phyloP scores from a whole-genome alignment of 2,329 filamentous ascomycete species.

The Xylaria sp. region DNA sequence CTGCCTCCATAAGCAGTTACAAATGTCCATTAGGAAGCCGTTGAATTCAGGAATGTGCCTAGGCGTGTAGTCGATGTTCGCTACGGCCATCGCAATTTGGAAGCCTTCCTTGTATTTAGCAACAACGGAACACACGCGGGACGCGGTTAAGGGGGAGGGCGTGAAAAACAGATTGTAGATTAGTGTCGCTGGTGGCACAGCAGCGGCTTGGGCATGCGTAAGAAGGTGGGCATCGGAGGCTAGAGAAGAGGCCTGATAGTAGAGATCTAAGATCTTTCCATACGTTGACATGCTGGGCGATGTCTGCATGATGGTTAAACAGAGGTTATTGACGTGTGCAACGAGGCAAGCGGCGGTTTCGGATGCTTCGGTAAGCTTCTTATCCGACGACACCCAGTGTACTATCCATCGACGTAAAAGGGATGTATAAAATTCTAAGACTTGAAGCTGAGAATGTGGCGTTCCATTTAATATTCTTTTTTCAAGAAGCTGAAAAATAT shows the following conservation, averaged over 20 bases:
- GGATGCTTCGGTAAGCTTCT: conserved; percentile 52
- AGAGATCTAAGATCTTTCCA: conserved; percentile 75
- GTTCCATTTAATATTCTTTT: conserved; percentile 61
- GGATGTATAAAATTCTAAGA: conserved; percentile 75
- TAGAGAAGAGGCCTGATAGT: conserved; percentile 68
- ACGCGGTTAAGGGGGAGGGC: conserved; percentile 70
- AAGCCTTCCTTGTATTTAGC: conserved; percentile 80
- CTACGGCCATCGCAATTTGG: conserved; percentile 60
- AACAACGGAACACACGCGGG: conserved; percentile 76
- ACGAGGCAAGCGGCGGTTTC: conserved; percentile 56
- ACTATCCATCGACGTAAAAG: conserved; percentile 72
- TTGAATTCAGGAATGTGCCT: conserved; percentile 78
- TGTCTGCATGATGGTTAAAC: conserved; percentile 69
- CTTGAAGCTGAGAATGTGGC: conserved; percentile 63
- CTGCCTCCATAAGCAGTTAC: conserved; percentile 83
- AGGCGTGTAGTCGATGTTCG: conserved; percentile 60
- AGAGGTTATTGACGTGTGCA: conserved; percentile 64
- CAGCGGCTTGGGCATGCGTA: conserved; percentile 67
- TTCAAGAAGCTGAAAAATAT: conserved; percentile 65
- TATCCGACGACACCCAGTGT: conserved; percentile 55
- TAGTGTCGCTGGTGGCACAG: conserved; percentile 73
- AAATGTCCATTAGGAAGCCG: conserved; percentile 86
- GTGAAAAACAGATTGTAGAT: conserved; percentile 79
- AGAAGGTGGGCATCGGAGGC: conserved; percentile 64
- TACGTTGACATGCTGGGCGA: conserved; percentile 56